Evolutionary conservation across 139 green algal genomes (phyloP), one percentile per base, ranked within the genome.

Genomic region (Mesotaenium endlicherianum): DNA sequence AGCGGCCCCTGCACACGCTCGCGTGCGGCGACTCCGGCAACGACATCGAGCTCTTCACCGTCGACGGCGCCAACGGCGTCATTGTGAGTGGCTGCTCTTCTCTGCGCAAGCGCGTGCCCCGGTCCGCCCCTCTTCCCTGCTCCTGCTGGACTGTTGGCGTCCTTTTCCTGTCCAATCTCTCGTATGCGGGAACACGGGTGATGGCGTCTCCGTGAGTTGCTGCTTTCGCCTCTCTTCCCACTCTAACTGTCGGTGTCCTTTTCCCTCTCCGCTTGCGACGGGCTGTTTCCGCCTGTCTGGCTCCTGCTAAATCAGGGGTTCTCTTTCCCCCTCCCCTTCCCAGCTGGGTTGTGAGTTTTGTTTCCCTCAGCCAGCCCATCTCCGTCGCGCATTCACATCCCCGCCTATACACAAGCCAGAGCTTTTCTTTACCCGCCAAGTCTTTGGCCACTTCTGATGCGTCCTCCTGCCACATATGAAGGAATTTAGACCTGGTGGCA

Each of bases 1-100:
- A 72, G 20, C 4, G 38, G 42, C 80, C 80, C 16, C 34, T n/a
- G 31, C 87, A 84, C 50, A 86, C 38, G 38, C 87, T 97, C 88
- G 95, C 96, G 45, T 94, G 92, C 87, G 95, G 95, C 8, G 95
- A 98, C 89, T 94, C 89, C 57, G 95, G 95, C 53, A 98, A 98
- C 83, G 95, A 98, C 77, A 82, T 93, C 0, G 95, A 98, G 89
- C 86, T 98, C 69, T 97, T 97, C 85, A 70, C 89, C 20, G 93
- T 97, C 49, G 80, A 82, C 0, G 84, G 88, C 11, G 93, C 95
- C 55, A 80, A 88, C 31, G 93, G 93, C 57, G 96, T 94, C 82
- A 91, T 97, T 50, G 94, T 98, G 38, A 75, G 64, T 34, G 26
- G n/a, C n/a, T n/a, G n/a, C n/a, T n/a, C 26, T 64, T 26, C 53